phyloP scores from a whole-genome alignment of 78 protist species.

The Monocercomonoides exilis region DNA sequence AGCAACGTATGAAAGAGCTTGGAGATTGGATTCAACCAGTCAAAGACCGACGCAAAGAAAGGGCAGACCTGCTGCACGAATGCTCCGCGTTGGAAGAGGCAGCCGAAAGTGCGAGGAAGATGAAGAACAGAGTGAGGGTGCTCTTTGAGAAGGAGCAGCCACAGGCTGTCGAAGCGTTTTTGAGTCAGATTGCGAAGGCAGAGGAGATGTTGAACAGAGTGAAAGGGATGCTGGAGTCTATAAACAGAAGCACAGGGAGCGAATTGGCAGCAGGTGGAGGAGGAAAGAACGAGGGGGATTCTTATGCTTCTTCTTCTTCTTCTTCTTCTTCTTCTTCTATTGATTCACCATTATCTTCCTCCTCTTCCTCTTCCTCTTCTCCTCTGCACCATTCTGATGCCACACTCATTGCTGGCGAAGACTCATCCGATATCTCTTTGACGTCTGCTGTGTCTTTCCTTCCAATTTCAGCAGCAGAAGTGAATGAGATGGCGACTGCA shows the following conservation, averaged over 20 bases:
- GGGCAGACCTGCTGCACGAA: not conserved
- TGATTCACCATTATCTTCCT: too few species aligned
- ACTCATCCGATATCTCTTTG: too few species aligned
- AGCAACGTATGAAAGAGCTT: not conserved
- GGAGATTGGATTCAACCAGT: not conserved
- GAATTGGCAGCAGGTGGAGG: not conserved
- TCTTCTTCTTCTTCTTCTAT: too few species aligned
- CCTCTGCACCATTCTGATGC: too few species aligned
- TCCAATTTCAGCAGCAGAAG: not conserved
- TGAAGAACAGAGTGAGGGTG: not conserved
- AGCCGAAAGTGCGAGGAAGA: not conserved
- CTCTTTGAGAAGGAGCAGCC: not conserved
- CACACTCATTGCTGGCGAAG: too few species aligned
- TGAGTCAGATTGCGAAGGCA: not conserved
- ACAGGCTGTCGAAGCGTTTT: not conserved
- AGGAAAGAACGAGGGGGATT: not conserved
- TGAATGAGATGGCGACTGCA: not conserved
- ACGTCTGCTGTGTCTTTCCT: too few species aligned
- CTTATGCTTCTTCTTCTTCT: too few species aligned
- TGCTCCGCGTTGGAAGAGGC: not conserved
- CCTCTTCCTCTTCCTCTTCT: too few species aligned
- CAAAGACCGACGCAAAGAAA: not conserved
- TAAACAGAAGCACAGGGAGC: not conserved
- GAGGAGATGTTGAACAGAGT: not conserved
- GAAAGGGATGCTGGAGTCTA: not conserved